These are phyloP conservation scores for Vigna hirtella DNA, from an alignment of 306 rosid species.

Conservation along the genomic window DNA sequence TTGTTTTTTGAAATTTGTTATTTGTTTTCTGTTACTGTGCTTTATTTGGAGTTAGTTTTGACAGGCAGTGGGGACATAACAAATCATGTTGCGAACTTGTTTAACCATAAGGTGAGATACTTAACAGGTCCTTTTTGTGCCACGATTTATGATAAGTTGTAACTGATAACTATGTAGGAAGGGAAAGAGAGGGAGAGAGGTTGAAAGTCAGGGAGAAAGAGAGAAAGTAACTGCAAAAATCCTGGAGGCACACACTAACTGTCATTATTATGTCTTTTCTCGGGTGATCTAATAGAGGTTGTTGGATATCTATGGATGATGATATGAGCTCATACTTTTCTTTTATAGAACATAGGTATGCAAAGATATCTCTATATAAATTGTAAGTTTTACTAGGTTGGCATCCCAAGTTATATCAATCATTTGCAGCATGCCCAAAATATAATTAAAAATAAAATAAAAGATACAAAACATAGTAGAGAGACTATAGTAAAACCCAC, in stretches of 20 bases:
- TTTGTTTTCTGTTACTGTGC: slow-evolving; percentile 8
- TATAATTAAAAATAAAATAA: too few species aligned
- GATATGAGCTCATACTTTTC: background rate
- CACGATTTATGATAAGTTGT: background rate
- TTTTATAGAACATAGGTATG: too few species aligned
- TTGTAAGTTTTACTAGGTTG: too few species aligned
- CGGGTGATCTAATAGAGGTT: background rate
- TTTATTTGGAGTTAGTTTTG: slow-evolving; percentile 45
- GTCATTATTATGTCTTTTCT: background rate
- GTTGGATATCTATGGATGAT: slow-evolving; percentile 2
- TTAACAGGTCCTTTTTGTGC: slow-evolving; percentile 30
- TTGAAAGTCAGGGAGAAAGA: background rate
- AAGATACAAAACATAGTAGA: too few species aligned
- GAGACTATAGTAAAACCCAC: too few species aligned
- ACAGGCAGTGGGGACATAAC: slow-evolving; percentile 54
- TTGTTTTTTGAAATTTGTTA: background rate
- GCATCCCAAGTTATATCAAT: too few species aligned
- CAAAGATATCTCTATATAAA: too few species aligned
- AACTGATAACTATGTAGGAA: background rate
- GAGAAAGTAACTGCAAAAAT: slow-evolving; percentile 7
- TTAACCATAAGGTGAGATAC: slow-evolving; percentile 50
- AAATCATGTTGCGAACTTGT: slow-evolving; percentile 43
- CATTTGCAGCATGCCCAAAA: too few species aligned
- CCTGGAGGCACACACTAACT: slow-evolving; percentile 2
- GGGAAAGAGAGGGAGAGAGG: background rate